A percentile compares a stretch with the other conserved stretches of the same genome.
These are phyloP conservation scores for Fusarium brevicatenulatum DNA, from an alignment of 2,329 filamentous ascomycete species.

Conservation along the genomic window DNA sequence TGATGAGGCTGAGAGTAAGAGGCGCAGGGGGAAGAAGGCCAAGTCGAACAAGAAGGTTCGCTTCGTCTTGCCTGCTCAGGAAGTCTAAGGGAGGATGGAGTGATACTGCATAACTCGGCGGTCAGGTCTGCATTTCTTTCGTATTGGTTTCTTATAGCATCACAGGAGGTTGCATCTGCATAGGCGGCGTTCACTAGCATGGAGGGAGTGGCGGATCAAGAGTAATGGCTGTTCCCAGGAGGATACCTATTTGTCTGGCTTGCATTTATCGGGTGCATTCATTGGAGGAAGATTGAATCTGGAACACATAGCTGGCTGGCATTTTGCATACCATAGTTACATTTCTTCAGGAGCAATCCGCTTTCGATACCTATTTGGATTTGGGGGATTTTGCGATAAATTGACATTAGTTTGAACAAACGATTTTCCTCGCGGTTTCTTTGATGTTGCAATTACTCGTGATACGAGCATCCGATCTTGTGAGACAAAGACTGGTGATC, in stretches of 20 bases:
- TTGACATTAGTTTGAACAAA: not conserved
- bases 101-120: slow-evolving; percentile 40
- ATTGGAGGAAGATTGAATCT: slow-evolving; percentile 16
- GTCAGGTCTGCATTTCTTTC: slow-evolving; percentile 21
- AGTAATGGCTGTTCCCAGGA: slow-evolving; percentile 35
- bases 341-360: slow-evolving; percentile 38
- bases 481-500: not conserved
- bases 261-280: slow-evolving; percentile 15
- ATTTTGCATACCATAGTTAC: slow-evolving; percentile 19
- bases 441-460: not conserved
- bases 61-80: slow-evolving; percentile 61
- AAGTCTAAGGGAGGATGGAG: slow-evolving; percentile 39
- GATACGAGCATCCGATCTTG: not conserved
- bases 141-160: slow-evolving; percentile 20
- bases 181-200: slow-evolving; percentile 37
- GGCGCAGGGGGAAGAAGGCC: slow-evolving; percentile 47
- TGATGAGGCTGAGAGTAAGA: slow-evolving; percentile 21
- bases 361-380: slow-evolving; percentile 41
- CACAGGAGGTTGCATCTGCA: slow-evolving; percentile 30
- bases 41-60: slow-evolving; percentile 67
- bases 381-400: slow-evolving; percentile 17
- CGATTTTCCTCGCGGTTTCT: not conserved
- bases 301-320: slow-evolving; percentile 13
- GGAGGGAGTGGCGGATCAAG: slow-evolving; percentile 24
- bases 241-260: slow-evolving; percentile 16